A percentile compares a stretch with the other conserved stretches of the same genome.
phyloP scores from a whole-genome alignment of 2,329 filamentous ascomycete species.

The Xylaria polymorpha region DNA sequence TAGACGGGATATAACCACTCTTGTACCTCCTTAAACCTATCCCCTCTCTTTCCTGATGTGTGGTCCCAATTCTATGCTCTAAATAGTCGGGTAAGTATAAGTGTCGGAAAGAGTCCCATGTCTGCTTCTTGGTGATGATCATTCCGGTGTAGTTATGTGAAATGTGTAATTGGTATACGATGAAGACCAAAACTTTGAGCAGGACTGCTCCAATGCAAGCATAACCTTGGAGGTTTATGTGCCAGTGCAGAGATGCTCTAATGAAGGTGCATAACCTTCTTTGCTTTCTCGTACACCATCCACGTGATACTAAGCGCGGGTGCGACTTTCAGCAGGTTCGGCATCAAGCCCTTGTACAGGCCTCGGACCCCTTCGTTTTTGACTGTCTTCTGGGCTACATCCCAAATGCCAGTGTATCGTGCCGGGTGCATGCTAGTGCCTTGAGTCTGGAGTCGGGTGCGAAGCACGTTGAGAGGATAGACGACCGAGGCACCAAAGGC shows the following conservation, averaged over 20 bases:
- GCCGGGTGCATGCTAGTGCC: conserved; percentile 91
- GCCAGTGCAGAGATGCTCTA: conserved; percentile 40
- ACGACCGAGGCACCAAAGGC: conserved; percentile 93
- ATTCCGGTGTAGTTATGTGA: conserved; percentile 20
- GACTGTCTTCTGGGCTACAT: conserved; percentile 87
- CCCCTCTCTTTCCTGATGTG: conserved; percentile 11
- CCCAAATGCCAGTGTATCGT: conserved; percentile 90
- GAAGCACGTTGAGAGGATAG: conserved; percentile 92
- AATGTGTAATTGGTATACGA: conserved; percentile 14
- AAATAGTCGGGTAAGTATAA: conserved; percentile 30
- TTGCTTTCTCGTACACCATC: conserved; percentile 92
- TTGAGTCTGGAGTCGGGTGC: conserved; percentile 92
- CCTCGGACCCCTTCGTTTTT: conserved; percentile 85
- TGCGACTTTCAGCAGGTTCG: conserved; percentile 95
- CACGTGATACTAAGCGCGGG: conserved; percentile 96
- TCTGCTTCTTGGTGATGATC: conserved; percentile 9
- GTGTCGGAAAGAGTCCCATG: conserved; percentile 20
- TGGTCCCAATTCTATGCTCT: conserved; percentile 35
- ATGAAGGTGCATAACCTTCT: conserved; percentile 72
- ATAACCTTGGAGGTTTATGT: neutral
- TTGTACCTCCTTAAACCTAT: conserved; percentile 19
- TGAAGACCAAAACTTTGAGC: neutral
- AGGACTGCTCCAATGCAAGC: neutral
- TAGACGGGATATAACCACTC: conserved; percentile 30
- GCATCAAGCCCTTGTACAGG: conserved; percentile 93